phyloP scores from a whole-genome alignment of 805 yeast genomes.

The Schizosaccharomyces japonicus region DNA sequence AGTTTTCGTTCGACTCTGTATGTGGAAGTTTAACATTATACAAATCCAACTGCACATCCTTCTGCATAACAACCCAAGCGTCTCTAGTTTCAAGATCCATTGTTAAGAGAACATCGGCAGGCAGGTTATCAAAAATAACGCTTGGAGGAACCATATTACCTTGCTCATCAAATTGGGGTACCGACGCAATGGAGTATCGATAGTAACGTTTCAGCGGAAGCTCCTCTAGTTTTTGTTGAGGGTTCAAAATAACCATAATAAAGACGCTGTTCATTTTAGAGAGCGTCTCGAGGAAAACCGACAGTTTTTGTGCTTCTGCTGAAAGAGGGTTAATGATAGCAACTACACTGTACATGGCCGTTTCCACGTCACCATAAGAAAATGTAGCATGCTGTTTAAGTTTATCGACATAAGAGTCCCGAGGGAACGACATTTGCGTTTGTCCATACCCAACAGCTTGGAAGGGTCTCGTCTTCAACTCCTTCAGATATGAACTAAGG shows the following conservation, averaged over 20 bases:
- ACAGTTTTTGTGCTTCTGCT: constrained; percentile 39
- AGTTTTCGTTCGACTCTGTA: constrained; percentile 14
- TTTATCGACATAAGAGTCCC: not conserved
- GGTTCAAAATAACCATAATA: constrained; percentile 33
- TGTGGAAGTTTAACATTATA: constrained; percentile 32
- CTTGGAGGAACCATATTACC: constrained; percentile 10
- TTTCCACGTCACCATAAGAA: constrained; percentile 12
- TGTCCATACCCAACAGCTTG: no score
- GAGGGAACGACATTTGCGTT: not conserved
- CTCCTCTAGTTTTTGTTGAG: constrained; percentile 22
- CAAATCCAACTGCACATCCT: constrained; percentile 31
- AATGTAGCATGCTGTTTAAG: constrained; percentile 1
- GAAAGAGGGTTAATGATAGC: constrained; percentile 49
- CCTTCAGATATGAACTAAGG: not conserved
- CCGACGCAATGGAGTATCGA: constrained; percentile 22
- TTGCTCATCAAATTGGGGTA: constrained; percentile 14
- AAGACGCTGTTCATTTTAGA: constrained; percentile 27
- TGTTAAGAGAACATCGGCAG: constrained; percentile 29
- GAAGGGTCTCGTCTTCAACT: not conserved
- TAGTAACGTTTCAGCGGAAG: constrained; percentile 37
- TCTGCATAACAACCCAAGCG: constrained; percentile 42
- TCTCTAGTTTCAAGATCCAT: constrained; percentile 35
- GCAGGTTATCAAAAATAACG: constrained; percentile 23
- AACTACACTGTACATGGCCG: constrained; percentile 28
- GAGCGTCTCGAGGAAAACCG: constrained; percentile 21